Evolutionary conservation across 306 rosid genomes (phyloP), one percentile per base, ranked within the genome.

Genomic region (Castanea crenata): DNA sequence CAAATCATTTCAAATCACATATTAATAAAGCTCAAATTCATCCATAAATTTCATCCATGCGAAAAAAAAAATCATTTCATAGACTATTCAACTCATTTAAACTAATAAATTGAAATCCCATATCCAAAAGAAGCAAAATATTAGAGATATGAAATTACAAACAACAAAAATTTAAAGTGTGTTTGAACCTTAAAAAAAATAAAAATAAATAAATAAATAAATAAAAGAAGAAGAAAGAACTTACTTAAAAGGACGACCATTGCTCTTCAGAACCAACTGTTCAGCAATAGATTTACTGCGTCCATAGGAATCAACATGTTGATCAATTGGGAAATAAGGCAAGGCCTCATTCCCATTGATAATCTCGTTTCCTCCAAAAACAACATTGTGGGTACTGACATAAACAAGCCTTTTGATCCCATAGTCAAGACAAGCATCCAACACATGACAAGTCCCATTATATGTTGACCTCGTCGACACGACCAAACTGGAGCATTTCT

Each of bases 241-340:
- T 82, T 72, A 86, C 97, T 85, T 92, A 21, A 94, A 70, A 75
- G 92, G 80, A 38, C 94, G 90, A 56, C 88, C 97, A 83, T 95
- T 92, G 85, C 75, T 78, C 90, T 91, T 92, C 0, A 95, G 85
- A 80, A 95, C 94, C 75, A 95, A 83, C 89, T 92, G 99, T 82
- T 92, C 98, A 32, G 99, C 98, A 49, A 92, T 83, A 1, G 99
- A 95, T 84, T 95, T 95, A 72, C 92, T 89, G 56, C 98, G 94
- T 18, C 92, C 90, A 75, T 92, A 95, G 1, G 94, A 85, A 82
- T 95, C 99, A 70, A 73, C 85, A 55, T 92, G 98, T 10, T 71
- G 57, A 83, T 95, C 98, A 7, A 92, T 85, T 32, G 99, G 94
- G 80, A 90, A 86, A 86, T 92, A 95, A 32, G 94, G 97, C 8